Evolutionary conservation across 345 rosid species (phyloP), one percentile per base, ranked within the genome.

Genomic region (Garcia nutans): DNA sequence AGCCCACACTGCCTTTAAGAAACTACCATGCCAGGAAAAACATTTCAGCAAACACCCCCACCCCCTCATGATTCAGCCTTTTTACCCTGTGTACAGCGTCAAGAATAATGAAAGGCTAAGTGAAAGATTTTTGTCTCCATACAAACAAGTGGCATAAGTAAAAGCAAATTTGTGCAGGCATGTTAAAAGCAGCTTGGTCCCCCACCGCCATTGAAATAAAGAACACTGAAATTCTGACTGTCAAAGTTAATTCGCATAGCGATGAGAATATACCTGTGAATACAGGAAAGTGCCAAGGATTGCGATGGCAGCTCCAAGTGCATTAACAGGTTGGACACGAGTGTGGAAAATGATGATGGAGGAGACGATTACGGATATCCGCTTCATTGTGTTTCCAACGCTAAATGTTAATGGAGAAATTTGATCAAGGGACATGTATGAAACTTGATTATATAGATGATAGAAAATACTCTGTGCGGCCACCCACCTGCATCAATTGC

Each of bases 261-360:
- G 59, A 57, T 7, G 76, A 58, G 74, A 73, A 68, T 55, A 73
- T 83, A 93, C 99, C 99, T 96, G 99, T 42, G 98, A 96, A 70
- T 96, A 96, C 81, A 96, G 79, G 97, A 96, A 96, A 70, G 98
- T 93, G 79, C 99, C 99, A 10, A 96, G 87, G 84, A 93, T 72
- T 5, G 99, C 99, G 9, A 96, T 91, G 85, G 97, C 98, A 28
- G 98, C 97, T 76, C 99, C 98, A 65, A 96, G 92, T 22, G 97
- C 95, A 61, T 96, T 96, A 77, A 93, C 76, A 1, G 98, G 98
- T 82, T 85, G 98, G 79, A 96, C 88, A 41, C 98, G 98, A n/a
- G 98, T 93, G 80, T 62, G 97, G 94, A 96, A 96, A 84, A 96
- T 92, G 81, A 96, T 96, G 80, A 96, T 96, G 74, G 99, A 96